A percentile compares a stretch with the other conserved stretches of the same genome.
Conservation (phyloP, 805 yeast genomes). For the Lipomyces yamadae region DNA sequence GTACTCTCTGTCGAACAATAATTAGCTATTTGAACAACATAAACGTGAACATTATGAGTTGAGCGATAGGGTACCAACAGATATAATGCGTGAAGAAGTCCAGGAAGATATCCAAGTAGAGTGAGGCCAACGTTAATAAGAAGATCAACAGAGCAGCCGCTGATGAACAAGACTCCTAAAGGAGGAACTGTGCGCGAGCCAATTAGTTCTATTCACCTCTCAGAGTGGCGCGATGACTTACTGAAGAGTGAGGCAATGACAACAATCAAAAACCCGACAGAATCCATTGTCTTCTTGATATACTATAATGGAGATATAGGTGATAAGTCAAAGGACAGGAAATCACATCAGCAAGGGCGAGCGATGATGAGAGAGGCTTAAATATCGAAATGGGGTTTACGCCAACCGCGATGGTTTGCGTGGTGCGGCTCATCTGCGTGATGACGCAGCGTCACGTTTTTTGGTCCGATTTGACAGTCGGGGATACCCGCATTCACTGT, state of each 20-base stretch:
- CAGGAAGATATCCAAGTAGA: constrained; percentile 67
- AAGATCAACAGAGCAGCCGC: constrained; percentile 56
- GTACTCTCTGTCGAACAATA: constrained; percentile 23
- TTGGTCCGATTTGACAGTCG: background rate
- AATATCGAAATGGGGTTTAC: too few species aligned
- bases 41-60: background rate
- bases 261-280: constrained; percentile 31
- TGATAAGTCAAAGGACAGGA: background rate
- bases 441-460: too few species aligned
- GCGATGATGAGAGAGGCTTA: too few species aligned
- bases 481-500: background rate
- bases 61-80: constrained; percentile 23
- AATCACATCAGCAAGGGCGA: too few species aligned
- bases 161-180: constrained; percentile 32
- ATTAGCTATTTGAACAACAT: background rate
- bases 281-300: constrained; percentile 20
- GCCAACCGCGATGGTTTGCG: background rate
- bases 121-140: constrained; percentile 61
- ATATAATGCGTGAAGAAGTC: constrained; percentile 43
- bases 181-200: constrained; percentile 29
- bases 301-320: background rate
- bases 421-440: background rate
- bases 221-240: constrained; percentile 11
- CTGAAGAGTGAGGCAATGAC: constrained; percentile 32
- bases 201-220: background rate